Base-by-base conservation (phyloP, 352 stramenopile species). In the Pythium guiyangense region DNA sequence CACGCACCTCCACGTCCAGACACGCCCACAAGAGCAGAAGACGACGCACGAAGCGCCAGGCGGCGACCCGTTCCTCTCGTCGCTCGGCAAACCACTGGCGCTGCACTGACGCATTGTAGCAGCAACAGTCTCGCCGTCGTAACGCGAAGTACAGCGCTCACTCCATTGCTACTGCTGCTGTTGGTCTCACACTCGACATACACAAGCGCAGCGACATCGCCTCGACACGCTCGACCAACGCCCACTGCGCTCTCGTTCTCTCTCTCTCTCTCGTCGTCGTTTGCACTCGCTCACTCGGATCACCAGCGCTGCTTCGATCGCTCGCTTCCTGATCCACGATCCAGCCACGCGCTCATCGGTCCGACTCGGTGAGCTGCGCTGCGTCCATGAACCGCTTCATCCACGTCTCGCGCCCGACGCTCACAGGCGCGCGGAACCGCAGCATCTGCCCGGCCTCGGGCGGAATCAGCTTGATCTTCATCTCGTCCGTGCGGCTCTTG, bases 391-490 rank as follows among this genome's bases (percentile, higher is more conserved):
- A 87, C 17, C 78, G 78, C 63, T 91, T 88, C 57, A 91, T 83
- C 81, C 81, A 91, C 39, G 70, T 76, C 57, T 91, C 81, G 37
- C 81, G 74, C 3, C 81, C 81, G 10, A 91, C 81, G 37, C 78
- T 91, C 27, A 80, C 78, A 22, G 81, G 81, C 31, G 81, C 77
- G 9, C 81, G 74, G 55, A 89, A 91, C 47, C 81, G 81, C 59
- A 88, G 71, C 77, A 87, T 88, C 45, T 69, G 73, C 0, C 78
- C 77, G 3, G 81, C 73, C 54, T 87, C 78, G 11, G 81, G 78
- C 14, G 81, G 76, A 22, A 91, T 64, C 49, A 91, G 50, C 62
- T 91, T 91, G 62, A 91, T 86, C 58, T 91, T 91, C 58, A 86
- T 78, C 43, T 91, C 78, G 58, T 91, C 81, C 12, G 81, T 89